Percentiles rank a stretch among this genome's conserved stretches.
Conservation (phyloP, 1,284 basidiomycete species). For the Mycena sp. region DNA sequence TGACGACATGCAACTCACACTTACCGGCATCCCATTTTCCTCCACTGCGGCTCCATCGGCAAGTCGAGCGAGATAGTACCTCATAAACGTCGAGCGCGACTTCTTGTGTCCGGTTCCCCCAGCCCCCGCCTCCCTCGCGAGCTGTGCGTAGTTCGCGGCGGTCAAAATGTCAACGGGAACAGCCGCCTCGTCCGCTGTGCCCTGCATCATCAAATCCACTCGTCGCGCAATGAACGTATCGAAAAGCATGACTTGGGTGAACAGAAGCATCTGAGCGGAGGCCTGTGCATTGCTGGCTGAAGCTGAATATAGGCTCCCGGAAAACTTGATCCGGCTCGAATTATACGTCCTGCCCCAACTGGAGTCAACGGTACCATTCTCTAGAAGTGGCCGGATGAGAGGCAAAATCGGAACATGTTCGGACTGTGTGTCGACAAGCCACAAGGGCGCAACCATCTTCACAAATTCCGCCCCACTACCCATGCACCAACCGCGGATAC, state of each 20-base stretch:
- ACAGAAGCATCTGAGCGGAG: constrained; percentile 1
- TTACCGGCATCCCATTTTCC: neutral
- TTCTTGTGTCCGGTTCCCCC: neutral
- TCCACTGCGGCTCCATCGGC: constrained; percentile 17
- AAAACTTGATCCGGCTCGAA: neutral
- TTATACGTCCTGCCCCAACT: neutral
- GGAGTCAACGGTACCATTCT: constrained; percentile 2
- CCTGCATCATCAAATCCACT: constrained; percentile 25
- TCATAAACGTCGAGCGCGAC: constrained; percentile 15
- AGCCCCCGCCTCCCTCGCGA: neutral
- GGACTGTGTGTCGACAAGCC: constrained; percentile 6
- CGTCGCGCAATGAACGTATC: constrained; percentile 32
- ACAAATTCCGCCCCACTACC: constrained; percentile 26
- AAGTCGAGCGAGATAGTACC: constrained; percentile 23
- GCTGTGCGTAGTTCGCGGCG: neutral
- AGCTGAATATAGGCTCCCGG: neutral
- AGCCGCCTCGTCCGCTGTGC: constrained; percentile 5
- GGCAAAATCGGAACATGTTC: constrained; percentile 25
- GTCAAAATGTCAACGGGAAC: constrained; percentile 17
- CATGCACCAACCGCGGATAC: constrained; percentile 28
- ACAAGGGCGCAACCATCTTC: constrained; percentile 19
- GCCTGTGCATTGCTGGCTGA: too few species aligned
- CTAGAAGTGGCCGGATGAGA: neutral
- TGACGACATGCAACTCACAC: constrained; percentile 28
- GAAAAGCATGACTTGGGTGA: constrained; percentile 31